Conservation (phyloP, 306 rosid species). For the Lupinus albus region DNA sequence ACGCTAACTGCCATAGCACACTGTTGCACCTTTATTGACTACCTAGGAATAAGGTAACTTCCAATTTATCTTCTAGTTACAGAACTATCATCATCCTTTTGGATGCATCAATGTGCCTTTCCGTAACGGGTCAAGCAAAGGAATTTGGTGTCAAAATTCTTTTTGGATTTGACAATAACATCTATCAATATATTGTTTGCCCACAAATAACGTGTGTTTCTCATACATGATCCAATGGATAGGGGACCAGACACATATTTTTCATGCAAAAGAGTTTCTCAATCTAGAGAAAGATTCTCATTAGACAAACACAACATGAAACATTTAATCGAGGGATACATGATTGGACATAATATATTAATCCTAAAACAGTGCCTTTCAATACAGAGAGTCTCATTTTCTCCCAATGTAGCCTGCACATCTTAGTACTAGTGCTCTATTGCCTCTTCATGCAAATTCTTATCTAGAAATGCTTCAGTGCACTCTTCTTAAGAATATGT, state of each 20-base stretch:
- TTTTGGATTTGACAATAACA: neutral
- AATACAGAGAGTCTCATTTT: neutral
- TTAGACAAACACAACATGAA: neutral
- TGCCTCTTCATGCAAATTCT: conserved; percentile 22
- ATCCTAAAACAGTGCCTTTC: conserved; percentile 7
- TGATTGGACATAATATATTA: neutral
- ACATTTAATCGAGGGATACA: conserved; percentile 8
- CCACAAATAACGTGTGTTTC: neutral
- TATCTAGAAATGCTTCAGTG: conserved; percentile 20
- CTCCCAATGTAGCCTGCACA: conserved; percentile 4
- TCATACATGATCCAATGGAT: neutral
- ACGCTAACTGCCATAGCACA: too few species aligned
- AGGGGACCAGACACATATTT: conserved; percentile 22
- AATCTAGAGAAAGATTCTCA: conserved; percentile 21
- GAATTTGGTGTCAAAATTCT: conserved; percentile 23
- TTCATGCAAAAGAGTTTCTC: conserved; percentile 31
- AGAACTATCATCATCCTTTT: conserved; percentile 11
- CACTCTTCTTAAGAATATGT: neutral
- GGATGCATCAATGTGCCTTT: conserved; percentile 18
- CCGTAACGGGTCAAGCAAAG: conserved; percentile 20
- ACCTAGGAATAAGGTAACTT: conserved; percentile 5
- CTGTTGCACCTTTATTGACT: too few species aligned
- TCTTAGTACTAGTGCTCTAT: conserved; percentile 4
- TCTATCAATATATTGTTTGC: conserved; percentile 11
- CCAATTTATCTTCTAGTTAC: conserved; percentile 10